These are phyloP conservation scores for Nadsonia commutata DNA, from an alignment of 1,139 yeast genomes.

Conservation along the genomic window DNA sequence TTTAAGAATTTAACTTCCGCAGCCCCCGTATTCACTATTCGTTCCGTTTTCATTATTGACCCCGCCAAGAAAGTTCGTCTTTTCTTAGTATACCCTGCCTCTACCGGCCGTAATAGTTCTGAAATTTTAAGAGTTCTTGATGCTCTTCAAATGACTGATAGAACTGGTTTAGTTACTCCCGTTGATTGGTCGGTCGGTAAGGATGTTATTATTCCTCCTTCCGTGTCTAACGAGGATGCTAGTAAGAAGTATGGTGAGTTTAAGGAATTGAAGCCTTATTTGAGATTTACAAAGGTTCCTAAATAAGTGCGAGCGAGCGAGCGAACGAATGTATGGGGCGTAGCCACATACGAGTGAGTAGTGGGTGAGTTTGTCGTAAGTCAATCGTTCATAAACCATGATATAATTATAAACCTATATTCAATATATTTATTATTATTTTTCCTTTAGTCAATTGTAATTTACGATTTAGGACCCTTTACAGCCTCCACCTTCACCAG, in stretches of 20 bases:
- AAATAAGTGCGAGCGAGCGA: too few species aligned
- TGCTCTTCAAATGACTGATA: constrained; percentile 70
- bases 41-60: constrained; percentile 80
- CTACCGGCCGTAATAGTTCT: constrained; percentile 79
- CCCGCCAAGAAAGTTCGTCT: constrained; percentile 75
- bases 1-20: constrained; percentile 56
- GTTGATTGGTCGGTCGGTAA: constrained; percentile 59
- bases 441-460: too few species aligned
- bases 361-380: too few species aligned
- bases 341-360: too few species aligned
- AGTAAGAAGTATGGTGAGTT: constrained; percentile 69
- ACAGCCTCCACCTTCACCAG: too few species aligned
- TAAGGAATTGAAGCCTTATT: constrained; percentile 69
- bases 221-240: constrained; percentile 68
- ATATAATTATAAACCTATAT: too few species aligned
- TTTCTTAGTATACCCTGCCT: constrained; percentile 75
- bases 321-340: too few species aligned
- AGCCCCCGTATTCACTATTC: constrained; percentile 55
- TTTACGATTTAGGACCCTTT: too few species aligned
- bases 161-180: constrained; percentile 72
- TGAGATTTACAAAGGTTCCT: constrained; percentile 34
- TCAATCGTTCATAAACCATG: too few species aligned
- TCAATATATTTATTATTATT: too few species aligned
- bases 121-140: constrained; percentile 81
- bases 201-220: constrained; percentile 81